Evolutionary conservation across 164 flowering plant genomes (phyloP).

Genomic region (Tinospora cordifolia): DNA sequence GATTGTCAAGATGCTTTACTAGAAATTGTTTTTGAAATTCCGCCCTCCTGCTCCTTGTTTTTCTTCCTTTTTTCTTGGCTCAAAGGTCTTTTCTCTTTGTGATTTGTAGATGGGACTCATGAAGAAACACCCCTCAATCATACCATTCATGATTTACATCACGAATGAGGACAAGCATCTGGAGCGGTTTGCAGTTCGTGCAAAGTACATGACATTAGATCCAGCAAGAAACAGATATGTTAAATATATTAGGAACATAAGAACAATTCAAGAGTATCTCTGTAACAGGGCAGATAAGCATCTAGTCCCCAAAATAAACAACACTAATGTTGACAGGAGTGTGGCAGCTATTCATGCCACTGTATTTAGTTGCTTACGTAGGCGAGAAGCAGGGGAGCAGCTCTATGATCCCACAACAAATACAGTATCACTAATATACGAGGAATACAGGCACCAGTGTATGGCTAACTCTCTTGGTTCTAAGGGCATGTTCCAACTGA

Average conservation of each 20-base stretch:
- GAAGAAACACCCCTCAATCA: slow-evolving; percentile 86
- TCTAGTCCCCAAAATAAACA: slow-evolving; percentile 81
- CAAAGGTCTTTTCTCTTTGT: slow-evolving; percentile 5
- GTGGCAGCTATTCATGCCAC: slow-evolving; percentile 94
- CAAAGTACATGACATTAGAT: slow-evolving; percentile 89
- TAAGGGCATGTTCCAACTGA: slow-evolving; percentile 81
- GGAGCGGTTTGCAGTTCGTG: slow-evolving; percentile 89
- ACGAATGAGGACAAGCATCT: slow-evolving; percentile 76
- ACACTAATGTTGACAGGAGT: slow-evolving; percentile 84
- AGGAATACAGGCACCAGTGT: slow-evolving; percentile 77
- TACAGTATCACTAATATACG: slow-evolving; percentile 55
- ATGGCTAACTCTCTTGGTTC: slow-evolving; percentile 72
- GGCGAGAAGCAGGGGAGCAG: slow-evolving; percentile 71
- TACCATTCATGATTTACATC: slow-evolving; percentile 88
- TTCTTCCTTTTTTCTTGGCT: no score
- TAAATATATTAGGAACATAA: slow-evolving; percentile 75
- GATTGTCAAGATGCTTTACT: background rate
- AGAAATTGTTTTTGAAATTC: background rate
- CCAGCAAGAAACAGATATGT: slow-evolving; percentile 87
- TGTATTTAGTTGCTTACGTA: slow-evolving; percentile 75
- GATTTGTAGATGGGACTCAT: slow-evolving; percentile 73
- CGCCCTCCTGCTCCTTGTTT: no score
- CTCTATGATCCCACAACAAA: slow-evolving; percentile 65
- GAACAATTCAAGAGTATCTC: slow-evolving; percentile 82
- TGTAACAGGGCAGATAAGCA: slow-evolving; percentile 86